Evolutionary conservation across 2,329 filamentous ascomycete species (phyloP).

Genomic region (Curvularia eragrostidis): DNA sequence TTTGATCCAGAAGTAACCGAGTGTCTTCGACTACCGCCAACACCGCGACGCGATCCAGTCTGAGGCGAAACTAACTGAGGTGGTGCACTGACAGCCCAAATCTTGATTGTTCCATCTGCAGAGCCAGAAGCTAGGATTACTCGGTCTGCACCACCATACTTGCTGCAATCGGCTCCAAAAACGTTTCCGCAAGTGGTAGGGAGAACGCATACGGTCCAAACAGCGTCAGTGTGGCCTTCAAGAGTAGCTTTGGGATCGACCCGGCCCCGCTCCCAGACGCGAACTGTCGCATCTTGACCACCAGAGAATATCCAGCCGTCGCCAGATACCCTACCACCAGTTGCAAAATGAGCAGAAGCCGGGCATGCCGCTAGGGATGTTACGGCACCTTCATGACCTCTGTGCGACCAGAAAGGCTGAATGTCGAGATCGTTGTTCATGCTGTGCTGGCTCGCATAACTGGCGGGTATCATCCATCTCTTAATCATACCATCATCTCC

Average conservation of each 20-base stretch:
- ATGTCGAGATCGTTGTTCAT: constrained; percentile 85
- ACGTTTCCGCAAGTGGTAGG: constrained; percentile 81
- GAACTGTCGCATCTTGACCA: constrained; percentile 89
- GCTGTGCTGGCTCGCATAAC: constrained; percentile 69
- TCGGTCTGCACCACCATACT: constrained; percentile 81
- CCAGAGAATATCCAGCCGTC: constrained; percentile 99
- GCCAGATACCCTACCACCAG: constrained; percentile 83
- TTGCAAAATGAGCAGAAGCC: constrained; percentile 85
- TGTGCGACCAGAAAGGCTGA: constrained; percentile 90
- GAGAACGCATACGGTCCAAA: constrained; percentile 93
- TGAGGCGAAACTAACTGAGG: constrained; percentile 85
- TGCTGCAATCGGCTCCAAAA: constrained; percentile 74
- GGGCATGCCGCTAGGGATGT: constrained; percentile 87
- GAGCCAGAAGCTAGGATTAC: constrained; percentile 90
- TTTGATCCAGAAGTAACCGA: constrained; percentile 94
- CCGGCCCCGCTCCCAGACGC: constrained; percentile 93
- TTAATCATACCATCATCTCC: constrained; percentile 97
- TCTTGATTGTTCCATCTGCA: constrained; percentile 87
- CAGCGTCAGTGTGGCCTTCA: constrained; percentile 92
- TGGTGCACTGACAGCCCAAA: constrained; percentile 93
- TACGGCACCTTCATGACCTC: constrained; percentile 90
- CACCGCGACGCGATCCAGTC: constrained; percentile 70
- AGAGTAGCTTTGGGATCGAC: constrained; percentile 95
- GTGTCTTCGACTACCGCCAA: constrained; percentile 80
- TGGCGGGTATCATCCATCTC: constrained; percentile 89